phyloP scores from a whole-genome alignment of 805 yeast species.

The Wickerhamiella hasegawae region DNA sequence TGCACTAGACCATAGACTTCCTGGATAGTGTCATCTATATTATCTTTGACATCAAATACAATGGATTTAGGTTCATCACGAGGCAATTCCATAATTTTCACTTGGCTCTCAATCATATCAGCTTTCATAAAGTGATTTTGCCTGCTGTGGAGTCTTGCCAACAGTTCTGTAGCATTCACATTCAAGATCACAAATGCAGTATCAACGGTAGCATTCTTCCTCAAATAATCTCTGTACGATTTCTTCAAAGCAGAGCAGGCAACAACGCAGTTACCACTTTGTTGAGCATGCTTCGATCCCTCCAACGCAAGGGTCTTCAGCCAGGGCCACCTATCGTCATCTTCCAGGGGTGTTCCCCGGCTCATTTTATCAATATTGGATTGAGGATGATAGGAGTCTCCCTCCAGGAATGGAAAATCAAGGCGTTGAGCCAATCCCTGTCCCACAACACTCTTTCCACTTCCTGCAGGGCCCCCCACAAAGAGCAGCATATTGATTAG shows the following conservation, averaged over 20 bases:
- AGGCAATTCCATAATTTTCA: constrained; percentile 61
- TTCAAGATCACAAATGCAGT: constrained; percentile 53
- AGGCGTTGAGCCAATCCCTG: constrained; percentile 30
- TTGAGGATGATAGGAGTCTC: constrained; percentile 64
- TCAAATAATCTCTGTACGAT: constrained; percentile 50
- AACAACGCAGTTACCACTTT: constrained; percentile 31
- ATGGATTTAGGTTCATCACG: not conserved
- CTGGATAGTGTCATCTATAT: not conserved
- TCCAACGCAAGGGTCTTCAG: constrained; percentile 32
- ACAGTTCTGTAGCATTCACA: constrained; percentile 45
- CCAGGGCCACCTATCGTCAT: constrained; percentile 93
- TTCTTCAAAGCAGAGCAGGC: constrained; percentile 78
- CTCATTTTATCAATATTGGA: constrained; percentile 73
- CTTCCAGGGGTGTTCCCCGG: constrained; percentile 61
- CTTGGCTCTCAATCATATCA: constrained; percentile 69
- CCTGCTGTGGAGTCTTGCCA: constrained; percentile 45
- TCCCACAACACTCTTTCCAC: constrained; percentile 81
- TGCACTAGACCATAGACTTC: not conserved
- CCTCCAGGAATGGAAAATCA: constrained; percentile 55
- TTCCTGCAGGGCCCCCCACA: constrained; percentile 92
- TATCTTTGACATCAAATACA: not conserved
- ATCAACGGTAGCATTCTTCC: constrained; percentile 17
- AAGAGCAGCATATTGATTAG: constrained; percentile 18
- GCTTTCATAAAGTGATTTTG: constrained; percentile 76
- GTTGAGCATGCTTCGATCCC: constrained; percentile 22